These are phyloP conservation scores for Dinochytrium kinnereticum DNA, from an alignment of 371 early-diverging fungal species.

Conservation along the genomic window DNA sequence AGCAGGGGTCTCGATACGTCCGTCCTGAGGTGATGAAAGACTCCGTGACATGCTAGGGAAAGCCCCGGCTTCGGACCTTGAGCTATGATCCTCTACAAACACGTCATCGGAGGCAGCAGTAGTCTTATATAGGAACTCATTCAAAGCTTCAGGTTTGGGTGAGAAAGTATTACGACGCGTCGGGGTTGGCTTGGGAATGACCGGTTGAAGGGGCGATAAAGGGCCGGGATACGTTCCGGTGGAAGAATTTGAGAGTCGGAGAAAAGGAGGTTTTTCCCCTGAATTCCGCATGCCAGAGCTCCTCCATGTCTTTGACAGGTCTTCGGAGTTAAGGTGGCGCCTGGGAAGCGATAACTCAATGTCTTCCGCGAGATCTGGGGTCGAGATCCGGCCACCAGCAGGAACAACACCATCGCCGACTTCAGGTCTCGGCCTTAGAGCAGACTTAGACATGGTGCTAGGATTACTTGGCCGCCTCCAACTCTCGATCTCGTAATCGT, in stretches of 20 bases:
- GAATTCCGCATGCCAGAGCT: neutral
- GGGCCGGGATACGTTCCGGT: slow-evolving; percentile 4
- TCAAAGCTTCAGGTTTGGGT: neutral
- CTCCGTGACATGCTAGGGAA: neutral
- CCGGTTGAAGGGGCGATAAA: slow-evolving; percentile 7
- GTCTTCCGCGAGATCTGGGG: slow-evolving; percentile 2
- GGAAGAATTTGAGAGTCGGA: neutral
- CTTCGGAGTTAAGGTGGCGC: neutral
- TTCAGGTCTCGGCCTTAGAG: neutral
- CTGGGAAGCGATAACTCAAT: neutral
- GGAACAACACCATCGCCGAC: neutral
- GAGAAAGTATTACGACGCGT: neutral
- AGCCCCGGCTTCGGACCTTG: no score
- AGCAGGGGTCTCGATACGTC: neutral
- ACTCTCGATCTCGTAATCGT: slow-evolving; percentile 7
- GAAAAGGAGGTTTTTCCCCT: neutral
- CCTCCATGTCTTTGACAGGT: neutral
- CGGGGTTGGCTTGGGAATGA: neutral
- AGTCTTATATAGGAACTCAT: neutral
- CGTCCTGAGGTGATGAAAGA: neutral
- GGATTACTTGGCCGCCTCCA: neutral
- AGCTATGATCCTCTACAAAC: no score
- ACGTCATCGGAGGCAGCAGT: no score
- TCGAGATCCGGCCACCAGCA: slow-evolving; percentile 5
- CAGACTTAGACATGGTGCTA: no score